phyloP scores from a whole-genome alignment of 2,329 filamentous ascomycete species.

The Cladosporium sp. region DNA sequence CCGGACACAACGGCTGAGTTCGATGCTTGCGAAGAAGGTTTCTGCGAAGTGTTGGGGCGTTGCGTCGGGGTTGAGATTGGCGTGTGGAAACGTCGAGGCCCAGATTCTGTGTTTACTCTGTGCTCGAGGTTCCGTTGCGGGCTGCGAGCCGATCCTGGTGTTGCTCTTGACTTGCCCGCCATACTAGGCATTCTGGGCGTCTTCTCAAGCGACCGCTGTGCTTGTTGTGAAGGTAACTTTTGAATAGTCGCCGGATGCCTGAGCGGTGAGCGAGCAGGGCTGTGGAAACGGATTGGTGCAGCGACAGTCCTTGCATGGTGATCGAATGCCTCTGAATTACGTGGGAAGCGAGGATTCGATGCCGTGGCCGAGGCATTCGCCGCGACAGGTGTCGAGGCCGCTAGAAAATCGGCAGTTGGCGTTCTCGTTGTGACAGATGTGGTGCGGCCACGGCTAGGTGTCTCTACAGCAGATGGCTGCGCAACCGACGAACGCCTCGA shows the following conservation, averaged over 20 bases:
- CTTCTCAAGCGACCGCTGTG: not conserved
- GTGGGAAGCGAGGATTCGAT: conserved; percentile 16
- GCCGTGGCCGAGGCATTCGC: not conserved
- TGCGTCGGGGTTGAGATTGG: not conserved
- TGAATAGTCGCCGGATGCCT: not conserved
- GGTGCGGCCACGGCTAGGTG: not conserved
- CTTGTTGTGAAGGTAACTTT: not conserved
- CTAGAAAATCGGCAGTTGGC: no score
- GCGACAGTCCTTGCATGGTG: conserved; percentile 14
- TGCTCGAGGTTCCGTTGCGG: not conserved
- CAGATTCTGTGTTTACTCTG: not conserved
- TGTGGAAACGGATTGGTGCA: conserved; percentile 14
- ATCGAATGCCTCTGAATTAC: conserved; percentile 15
- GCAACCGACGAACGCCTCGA: conserved; percentile 13
- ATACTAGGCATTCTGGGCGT: no score
- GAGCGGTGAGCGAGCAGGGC: not conserved
- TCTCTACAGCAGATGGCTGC: not conserved
- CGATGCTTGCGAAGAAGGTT: not conserved
- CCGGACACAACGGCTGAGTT: not conserved
- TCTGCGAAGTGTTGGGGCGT: not conserved
- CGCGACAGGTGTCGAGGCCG: not conserved
- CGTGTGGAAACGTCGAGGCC: not conserved
- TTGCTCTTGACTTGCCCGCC: not conserved
- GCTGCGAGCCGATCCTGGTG: not conserved
- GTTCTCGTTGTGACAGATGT: not conserved